Evolutionary conservation across 2,329 filamentous ascomycete genomes (phyloP), one percentile per base, ranked within the genome.

Genomic region (Trichoderma pleuroti): DNA sequence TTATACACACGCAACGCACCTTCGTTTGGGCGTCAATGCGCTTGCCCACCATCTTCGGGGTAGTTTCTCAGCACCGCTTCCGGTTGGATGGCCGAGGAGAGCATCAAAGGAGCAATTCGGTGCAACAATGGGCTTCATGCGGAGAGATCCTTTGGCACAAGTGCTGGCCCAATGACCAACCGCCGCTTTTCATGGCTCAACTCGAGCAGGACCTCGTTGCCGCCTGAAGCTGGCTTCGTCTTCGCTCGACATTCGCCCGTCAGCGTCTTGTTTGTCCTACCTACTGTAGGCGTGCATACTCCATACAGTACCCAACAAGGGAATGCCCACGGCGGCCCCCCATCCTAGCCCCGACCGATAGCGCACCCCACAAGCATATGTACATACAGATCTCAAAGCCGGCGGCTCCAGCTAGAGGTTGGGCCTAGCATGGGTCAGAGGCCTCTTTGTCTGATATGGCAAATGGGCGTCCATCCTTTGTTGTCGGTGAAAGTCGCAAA

Each of bases 401-500:
- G 18, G 64, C 65, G 52, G 65, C 54, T 68, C 36, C 65, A 68
- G 42, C 61, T 64, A 67, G 30, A 59, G 32, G 56, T 34, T 60
- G 65, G 56, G 54, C n/a, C 65, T 26, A 61, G 36, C 65, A 68
- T 52, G 56, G 56, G 36, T 59, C 21, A 28, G 66, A 69, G 56
- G 67, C 67, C 59, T 62, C 67, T 60, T 61, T 52, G 39, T 34
- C 28, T 36, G 39, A 46, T 28, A 64, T 42, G 61, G 42, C 61
- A 64, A 28, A 34, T 32, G 26, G 56, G 28, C 18, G 56, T 59
- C 10, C 42, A 30, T 32, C 39, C 26, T 16, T 34, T 30, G 26
- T 18, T 64, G 65, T 63, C 64, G 64, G 64, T 68, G 68, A 60
- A 57, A 68, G 46, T 68, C 64, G 46, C 62, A 49, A 54, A 71